Conservation (phyloP, 371 early-diverging fungal species). For the Mucor piriformis region DNA sequence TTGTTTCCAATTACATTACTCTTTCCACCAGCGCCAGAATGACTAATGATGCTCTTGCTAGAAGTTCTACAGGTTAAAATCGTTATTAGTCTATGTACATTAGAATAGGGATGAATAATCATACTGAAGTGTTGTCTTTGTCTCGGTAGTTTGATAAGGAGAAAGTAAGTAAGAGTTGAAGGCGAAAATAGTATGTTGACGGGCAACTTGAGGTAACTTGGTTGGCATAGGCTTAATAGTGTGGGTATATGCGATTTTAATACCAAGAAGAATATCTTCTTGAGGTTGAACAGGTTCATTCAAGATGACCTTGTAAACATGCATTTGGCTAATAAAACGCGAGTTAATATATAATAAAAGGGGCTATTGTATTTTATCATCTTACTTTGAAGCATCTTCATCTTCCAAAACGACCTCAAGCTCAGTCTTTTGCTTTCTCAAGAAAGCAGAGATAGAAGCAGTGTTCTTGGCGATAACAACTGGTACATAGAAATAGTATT, state of each 20-base stretch:
- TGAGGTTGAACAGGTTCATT: constrained; percentile 60
- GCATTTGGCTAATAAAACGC: constrained; percentile 41
- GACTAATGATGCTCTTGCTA: constrained; percentile 43
- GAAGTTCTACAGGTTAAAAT: constrained; percentile 32
- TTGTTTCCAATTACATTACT: constrained; percentile 49
- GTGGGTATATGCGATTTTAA: constrained; percentile 65
- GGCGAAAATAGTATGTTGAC: constrained; percentile 66
- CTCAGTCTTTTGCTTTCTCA: constrained; percentile 56
- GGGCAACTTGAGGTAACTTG: constrained; percentile 70
- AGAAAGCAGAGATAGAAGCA: constrained; percentile 52
- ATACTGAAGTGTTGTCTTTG: constrained; percentile 82
- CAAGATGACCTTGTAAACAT: constrained; percentile 68
- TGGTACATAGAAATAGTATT: constrained; percentile 63
- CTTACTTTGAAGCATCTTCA: constrained; percentile 46
- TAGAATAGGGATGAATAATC: constrained; percentile 5
- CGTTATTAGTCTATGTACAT: not conserved
- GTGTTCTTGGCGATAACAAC: constrained; percentile 30
- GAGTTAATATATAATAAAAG: not conserved
- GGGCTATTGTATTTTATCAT: not conserved
- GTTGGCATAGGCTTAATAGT: constrained; percentile 70
- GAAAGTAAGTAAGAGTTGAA: constrained; percentile 68
- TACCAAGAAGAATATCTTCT: constrained; percentile 68
- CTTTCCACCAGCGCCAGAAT: constrained; percentile 35
- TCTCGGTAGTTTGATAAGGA: constrained; percentile 72
- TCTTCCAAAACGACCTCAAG: constrained; percentile 34